phyloP scores from a whole-genome alignment of 306 rosid species.

The Vigna reflexopilosa region DNA sequence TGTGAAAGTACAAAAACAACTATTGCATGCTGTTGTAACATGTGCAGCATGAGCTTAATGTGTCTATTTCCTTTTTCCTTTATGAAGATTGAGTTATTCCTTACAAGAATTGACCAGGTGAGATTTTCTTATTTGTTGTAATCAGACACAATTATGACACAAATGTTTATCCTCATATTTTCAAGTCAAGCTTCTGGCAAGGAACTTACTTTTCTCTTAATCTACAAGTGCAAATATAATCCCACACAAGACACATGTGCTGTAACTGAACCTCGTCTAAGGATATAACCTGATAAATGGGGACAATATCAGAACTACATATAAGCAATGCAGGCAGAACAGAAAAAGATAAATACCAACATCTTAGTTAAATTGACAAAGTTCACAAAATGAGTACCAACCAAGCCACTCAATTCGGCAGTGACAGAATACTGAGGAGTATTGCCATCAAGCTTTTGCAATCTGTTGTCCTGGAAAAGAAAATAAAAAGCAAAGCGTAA shows the following conservation, averaged over 20 bases:
- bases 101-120: neutral
- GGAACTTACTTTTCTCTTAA: conserved; percentile 81
- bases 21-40: conserved; percentile 4
- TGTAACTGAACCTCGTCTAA: conserved; percentile 86
- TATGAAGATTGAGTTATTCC: neutral
- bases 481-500: conserved; percentile 33
- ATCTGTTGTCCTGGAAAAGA: conserved; percentile 71
- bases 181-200: neutral
- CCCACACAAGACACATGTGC: conserved; percentile 71
- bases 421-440: conserved; percentile 74
- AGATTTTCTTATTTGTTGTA: neutral
- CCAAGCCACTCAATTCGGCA: conserved; percentile 83
- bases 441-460: conserved; percentile 72
- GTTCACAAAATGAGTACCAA: conserved; percentile 52
- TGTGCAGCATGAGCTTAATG: neutral
- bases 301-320: conserved; percentile 37
- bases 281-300: conserved; percentile 58
- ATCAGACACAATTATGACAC: neutral
- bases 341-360: conserved; percentile 4
- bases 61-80: neutral
- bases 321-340: conserved; percentile 2
- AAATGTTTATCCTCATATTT: neutral
- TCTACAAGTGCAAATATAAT: conserved; percentile 71
- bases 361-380: conserved; percentile 22
- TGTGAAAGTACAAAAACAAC: neutral